Percentiles rank a stretch among this genome's conserved stretches.
These are phyloP conservation scores for Daldinia concentrica DNA, from an alignment of 495 filamentous ascomycete species.

Conservation along the genomic window DNA sequence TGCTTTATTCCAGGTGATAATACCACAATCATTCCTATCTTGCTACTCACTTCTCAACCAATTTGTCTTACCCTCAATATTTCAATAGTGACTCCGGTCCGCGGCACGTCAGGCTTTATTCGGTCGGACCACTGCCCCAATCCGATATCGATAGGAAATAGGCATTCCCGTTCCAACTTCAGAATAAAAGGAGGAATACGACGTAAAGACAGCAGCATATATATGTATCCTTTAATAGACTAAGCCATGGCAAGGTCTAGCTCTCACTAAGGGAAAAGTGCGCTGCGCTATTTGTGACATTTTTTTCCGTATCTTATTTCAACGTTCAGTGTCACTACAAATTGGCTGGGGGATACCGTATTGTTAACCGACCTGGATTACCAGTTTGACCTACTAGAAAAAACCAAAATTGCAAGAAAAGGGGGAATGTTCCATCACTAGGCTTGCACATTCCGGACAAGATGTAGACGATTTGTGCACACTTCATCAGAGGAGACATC, in stretches of 20 bases:
- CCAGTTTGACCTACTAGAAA: conserved; percentile 18
- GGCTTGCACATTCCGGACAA: neutral
- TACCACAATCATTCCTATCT: too few relatives aligned
- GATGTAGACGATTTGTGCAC: conserved; percentile 26
- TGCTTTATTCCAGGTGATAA: too few relatives aligned
- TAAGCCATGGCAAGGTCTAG: neutral
- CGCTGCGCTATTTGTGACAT: too few relatives aligned
- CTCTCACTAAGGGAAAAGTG: conserved; percentile 3
- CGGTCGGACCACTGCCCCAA: too few relatives aligned
- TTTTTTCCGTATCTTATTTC: conserved; percentile 3
- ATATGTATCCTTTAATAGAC: too few relatives aligned
- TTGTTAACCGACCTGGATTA: conserved; percentile 13
- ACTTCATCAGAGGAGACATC: conserved; percentile 12
- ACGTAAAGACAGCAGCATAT: too few relatives aligned
- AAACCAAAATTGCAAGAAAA: conserved; percentile 14
- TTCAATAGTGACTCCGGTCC: conserved; percentile 18
- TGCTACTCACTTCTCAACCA: neutral
- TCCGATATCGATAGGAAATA: too few relatives aligned
- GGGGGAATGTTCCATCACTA: neutral
- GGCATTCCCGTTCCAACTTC: too few relatives aligned
- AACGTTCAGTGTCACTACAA: neutral
- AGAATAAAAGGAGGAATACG: too few relatives aligned
- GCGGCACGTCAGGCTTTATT: neutral
- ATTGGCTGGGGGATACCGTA: conserved; percentile 20
- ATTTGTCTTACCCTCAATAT: too few relatives aligned